These are phyloP conservation scores for Xylaria sp. DNA, from an alignment of 2,329 filamentous ascomycete species.

Conservation along the genomic window DNA sequence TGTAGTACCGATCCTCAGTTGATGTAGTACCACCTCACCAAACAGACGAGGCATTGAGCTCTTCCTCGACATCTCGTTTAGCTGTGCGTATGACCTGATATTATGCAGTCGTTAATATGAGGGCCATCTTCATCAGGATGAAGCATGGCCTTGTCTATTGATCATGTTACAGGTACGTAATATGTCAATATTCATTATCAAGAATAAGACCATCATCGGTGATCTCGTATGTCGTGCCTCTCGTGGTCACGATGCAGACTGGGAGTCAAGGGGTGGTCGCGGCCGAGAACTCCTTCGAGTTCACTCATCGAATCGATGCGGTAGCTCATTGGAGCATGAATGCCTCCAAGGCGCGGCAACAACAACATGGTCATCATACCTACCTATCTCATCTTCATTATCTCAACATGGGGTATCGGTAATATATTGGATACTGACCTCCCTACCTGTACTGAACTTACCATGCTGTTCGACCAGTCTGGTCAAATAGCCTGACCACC, in stretches of 20 bases:
- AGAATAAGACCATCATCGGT: background rate
- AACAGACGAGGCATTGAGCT: background rate
- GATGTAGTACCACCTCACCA: background rate
- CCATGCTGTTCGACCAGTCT: background rate
- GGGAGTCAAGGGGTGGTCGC: background rate
- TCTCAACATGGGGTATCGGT: background rate
- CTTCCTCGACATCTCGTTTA: background rate
- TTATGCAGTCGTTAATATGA: background rate
- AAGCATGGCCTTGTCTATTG: background rate
- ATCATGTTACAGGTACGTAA: background rate
- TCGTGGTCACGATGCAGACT: background rate
- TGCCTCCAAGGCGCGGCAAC: background rate
- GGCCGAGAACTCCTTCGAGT: background rate
- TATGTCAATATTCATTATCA: background rate
- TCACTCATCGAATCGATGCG: background rate
- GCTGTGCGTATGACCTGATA: background rate
- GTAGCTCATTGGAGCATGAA: background rate
- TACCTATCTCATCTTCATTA: background rate
- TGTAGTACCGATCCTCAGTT: background rate
- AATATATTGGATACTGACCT: background rate
- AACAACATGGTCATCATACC: background rate
- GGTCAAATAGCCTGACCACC: background rate
- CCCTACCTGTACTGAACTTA: background rate
- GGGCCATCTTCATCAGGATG: background rate
- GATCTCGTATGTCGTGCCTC: background rate